Conservation (phyloP, 371 early-diverging fungal genomes). For the Mucor mucedo region DNA sequence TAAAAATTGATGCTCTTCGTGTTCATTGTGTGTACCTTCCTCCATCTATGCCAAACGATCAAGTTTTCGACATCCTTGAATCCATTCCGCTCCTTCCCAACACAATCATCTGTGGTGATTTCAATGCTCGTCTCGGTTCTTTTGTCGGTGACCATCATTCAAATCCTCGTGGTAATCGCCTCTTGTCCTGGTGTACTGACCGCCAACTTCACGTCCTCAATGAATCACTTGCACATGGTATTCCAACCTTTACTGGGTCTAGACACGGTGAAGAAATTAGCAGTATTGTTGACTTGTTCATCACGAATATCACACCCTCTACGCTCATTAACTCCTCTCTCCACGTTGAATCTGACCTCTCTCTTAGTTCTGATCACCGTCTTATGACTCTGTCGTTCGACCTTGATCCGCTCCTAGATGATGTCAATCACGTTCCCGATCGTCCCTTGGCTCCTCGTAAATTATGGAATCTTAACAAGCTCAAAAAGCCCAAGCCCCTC, state of each 20-base stretch:
- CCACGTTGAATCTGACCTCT: background rate
- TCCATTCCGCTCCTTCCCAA: conserved; percentile 6
- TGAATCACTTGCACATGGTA: background rate
- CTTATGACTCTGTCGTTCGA: conserved; percentile 4
- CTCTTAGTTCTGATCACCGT: conserved; percentile 6
- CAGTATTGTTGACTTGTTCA: background rate
- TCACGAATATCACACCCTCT: background rate
- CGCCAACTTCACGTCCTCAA: background rate
- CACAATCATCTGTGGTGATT: conserved; percentile 22
- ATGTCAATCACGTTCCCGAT: background rate
- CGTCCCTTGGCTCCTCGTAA: background rate
- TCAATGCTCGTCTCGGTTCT: conserved; percentile 16
- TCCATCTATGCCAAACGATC: conserved; percentile 3
- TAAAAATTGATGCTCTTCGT: background rate
- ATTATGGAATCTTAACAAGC: conserved; percentile 18
- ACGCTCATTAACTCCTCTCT: background rate
- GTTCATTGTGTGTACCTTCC: conserved; percentile 24
- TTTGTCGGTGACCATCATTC: conserved; percentile 1
- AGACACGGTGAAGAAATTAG: background rate
- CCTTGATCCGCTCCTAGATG: background rate
- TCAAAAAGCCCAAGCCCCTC: background rate
- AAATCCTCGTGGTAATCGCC: conserved; percentile 2
- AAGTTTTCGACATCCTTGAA: conserved; percentile 3
- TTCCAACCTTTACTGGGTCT: background rate
- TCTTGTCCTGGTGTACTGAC: background rate